Evolutionary conservation across 192 early-diverging fungal genomes (phyloP), one percentile per base, ranked within the genome.

Genomic region (Backusella parvicylindrica): DNA sequence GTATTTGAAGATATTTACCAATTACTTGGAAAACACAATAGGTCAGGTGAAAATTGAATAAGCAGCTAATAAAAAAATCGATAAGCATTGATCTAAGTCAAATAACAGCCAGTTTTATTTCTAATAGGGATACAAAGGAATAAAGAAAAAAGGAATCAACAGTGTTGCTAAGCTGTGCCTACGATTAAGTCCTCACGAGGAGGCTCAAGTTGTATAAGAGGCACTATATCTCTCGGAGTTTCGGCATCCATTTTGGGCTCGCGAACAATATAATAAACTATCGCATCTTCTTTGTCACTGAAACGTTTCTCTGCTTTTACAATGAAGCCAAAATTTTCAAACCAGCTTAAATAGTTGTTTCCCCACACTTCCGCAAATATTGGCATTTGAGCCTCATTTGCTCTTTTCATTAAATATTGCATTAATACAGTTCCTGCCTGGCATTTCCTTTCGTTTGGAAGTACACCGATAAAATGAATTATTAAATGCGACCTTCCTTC

Each of bases 401-500:
- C 68, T 30, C 49, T 76, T 9, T 68, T 56, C 28, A 76, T 63
- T n/a, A 68, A 68, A 35, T 64, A 31, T 16, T 43, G 56, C 31
- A 76, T 53, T 21, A 77, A 41, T 30, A 70, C 75, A 21, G 68
- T 18, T 38, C 75, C 75, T n/a, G 64, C 41, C 6, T 50, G 56
- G 2, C 71, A 63, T 6, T 50, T 36, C 65, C 64, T 50, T 50
- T 77, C 69, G 11, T 41, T 41, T 16, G 66, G 75, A 31, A 77
- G 64, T 6, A 77, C 68, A n/a, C 69, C 75, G 53, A 77, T 35
- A 40, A 47, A 66, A 37, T 77, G 41, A 68, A 77, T 70, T 2
- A 33, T 70, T 33, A 71, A 49, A 64, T 77, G 75, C 31, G 40
- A 56, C n/a, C 64, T 13, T 7, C 64, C 33, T 12, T 66, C 13